phyloP scores from a whole-genome alignment of 2,329 filamentous ascomycete genomes.

The Colletotrichum musicola region DNA sequence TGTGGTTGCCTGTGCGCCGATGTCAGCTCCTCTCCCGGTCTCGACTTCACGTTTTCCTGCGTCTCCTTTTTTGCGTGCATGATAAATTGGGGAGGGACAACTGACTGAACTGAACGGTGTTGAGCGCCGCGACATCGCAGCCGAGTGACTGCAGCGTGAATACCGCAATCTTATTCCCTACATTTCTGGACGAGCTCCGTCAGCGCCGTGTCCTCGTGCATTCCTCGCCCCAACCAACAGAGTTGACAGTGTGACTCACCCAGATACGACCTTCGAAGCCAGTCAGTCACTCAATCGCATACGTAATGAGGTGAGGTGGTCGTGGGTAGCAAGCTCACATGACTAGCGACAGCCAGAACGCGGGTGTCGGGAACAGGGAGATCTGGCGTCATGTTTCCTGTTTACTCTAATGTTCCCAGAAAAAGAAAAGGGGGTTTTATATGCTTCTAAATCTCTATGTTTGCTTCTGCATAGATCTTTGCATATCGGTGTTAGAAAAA shows the following conservation, averaged over 20 bases:
- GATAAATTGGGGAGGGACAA: slow-evolving; percentile 1
- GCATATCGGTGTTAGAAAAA: slow-evolving; percentile 9
- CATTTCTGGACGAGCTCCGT: slow-evolving; percentile 73
- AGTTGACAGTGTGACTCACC: slow-evolving; percentile 47
- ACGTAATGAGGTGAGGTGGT: not conserved
- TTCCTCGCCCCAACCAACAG: not conserved
- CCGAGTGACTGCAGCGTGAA: slow-evolving; percentile 95
- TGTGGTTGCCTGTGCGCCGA: slow-evolving; percentile 83
- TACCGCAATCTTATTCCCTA: slow-evolving; percentile 97
- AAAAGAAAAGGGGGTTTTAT: not conserved
- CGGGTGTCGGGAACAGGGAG: slow-evolving; percentile 67
- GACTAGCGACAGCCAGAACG: slow-evolving; percentile 91
- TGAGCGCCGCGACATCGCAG: slow-evolving; percentile 92
- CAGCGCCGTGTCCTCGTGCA: too few relatives aligned
- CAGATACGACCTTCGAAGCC: slow-evolving; percentile 57
- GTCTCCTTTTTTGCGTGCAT: not conserved
- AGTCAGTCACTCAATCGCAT: slow-evolving; percentile 39
- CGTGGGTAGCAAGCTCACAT: slow-evolving; percentile 73
- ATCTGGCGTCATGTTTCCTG: slow-evolving; percentile 52
- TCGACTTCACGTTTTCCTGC: too few relatives aligned
- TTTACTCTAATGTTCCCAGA: not conserved
- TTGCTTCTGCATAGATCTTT: slow-evolving; percentile 3
- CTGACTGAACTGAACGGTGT: slow-evolving; percentile 98
- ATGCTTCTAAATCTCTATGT: slow-evolving; percentile 1
- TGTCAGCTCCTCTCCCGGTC: not conserved